A percentile compares a stretch with the other conserved stretches of the same genome.
Conservation (phyloP, 202 grass and related monocot species). For the Schoenoplectus tabernaemontani region DNA sequence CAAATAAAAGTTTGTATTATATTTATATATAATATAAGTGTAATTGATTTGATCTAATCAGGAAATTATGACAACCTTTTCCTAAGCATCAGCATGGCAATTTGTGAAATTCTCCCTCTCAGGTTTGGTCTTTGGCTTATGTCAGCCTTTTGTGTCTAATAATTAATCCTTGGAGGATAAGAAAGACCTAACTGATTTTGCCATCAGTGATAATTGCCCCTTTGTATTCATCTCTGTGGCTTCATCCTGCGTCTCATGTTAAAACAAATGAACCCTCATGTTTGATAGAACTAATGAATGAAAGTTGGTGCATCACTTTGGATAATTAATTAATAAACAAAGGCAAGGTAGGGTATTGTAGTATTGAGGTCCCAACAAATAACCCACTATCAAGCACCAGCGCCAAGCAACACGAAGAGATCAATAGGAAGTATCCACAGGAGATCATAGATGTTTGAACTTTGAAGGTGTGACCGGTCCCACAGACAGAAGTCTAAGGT, state of each 20-base stretch:
- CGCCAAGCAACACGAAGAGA: background rate
- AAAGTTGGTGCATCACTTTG: background rate
- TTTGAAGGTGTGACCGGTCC: background rate
- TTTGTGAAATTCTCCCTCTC: background rate
- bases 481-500: slow-evolving; percentile 24
- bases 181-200: slow-evolving; percentile 26
- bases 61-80: background rate
- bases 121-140: slow-evolving; percentile 19
- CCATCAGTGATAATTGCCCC: slow-evolving; percentile 10
- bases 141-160: slow-evolving; percentile 20
- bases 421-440: background rate
- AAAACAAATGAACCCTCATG: background rate
- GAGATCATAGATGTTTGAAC: background rate
- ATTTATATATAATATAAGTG: background rate
- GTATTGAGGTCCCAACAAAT: no score
- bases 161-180: slow-evolving; percentile 25
- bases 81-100: background rate
- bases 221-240: background rate
- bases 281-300: background rate
- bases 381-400: no score
- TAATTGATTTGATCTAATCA: background rate
- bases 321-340: background rate
- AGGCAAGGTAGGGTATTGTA: background rate
- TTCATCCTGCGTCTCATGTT: background rate
- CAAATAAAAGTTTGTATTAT: background rate